A percentile compares a stretch with the other conserved stretches of the same genome.
phyloP scores from a whole-genome alignment of 129 eudicot genomes.

The Cynara cardunculus region DNA sequence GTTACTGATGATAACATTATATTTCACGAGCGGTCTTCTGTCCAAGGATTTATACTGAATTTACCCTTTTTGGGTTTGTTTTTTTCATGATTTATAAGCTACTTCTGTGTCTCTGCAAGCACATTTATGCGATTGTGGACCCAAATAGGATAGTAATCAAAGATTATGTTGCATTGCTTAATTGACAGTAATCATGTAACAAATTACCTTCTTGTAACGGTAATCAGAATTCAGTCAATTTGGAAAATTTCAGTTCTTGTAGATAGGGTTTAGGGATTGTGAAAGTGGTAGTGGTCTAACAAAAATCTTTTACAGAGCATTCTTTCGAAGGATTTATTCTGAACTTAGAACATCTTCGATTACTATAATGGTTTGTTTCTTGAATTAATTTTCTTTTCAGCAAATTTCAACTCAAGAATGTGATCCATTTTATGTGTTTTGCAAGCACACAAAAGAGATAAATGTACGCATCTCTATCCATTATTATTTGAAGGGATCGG shows the following conservation, averaged over 20 bases:
- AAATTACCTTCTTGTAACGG: neutral
- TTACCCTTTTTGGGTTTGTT: neutral
- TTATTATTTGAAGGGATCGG: neutral
- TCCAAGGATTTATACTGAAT: no score
- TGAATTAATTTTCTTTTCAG: neutral
- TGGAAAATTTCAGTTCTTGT: neutral
- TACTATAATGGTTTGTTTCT: neutral
- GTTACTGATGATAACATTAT: no score
- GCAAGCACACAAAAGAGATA: conserved; percentile 17
- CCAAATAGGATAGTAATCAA: neutral
- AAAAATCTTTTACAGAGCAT: neutral
- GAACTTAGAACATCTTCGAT: neutral
- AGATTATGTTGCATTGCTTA: neutral
- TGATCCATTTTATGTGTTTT: conserved; percentile 3
- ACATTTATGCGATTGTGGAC: neutral
- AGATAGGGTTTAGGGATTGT: neutral
- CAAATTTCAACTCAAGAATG: neutral
- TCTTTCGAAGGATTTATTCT: neutral
- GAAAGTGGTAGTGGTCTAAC: neutral
- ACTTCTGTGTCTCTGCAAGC: no score
- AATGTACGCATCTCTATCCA: neutral
- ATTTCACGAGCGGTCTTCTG: no score
- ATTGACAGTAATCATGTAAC: neutral
- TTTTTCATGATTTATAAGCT: neutral
- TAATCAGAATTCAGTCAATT: neutral